Base-by-base conservation (phyloP, 2,329 filamentous ascomycete genomes). In the Corynespora cassiicola region DNA sequence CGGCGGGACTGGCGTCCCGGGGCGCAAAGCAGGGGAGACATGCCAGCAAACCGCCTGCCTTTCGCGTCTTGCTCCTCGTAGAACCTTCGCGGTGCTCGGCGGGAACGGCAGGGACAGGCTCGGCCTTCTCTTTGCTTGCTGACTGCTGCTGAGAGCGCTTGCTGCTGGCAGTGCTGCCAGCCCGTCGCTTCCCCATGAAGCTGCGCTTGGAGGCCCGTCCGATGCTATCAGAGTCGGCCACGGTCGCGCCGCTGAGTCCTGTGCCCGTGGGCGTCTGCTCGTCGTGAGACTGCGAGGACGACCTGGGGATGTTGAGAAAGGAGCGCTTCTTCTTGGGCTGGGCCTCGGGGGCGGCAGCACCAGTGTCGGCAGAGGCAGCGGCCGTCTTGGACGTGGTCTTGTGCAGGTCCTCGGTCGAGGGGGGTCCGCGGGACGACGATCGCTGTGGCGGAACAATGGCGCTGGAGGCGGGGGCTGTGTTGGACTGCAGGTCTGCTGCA, bases 1-100 rank as follows among this genome's bases (percentile, higher is more conserved):
- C 54, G 0, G 39, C 21, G 7, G 48, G 22, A 28, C 81, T 78
- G 11, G 77, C 76, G 48, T 80, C 76, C 47, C 85, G 83, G 32
- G 84, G 81, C 25, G 82, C 76, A 64, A 86, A 88, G 71, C 86
- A 89, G 44, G 78, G 82, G 42, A 89, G 74, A 37, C 88, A 77
- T 9, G 71, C 63, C 8, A 76, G 54, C 20, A 76, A 52, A 11
- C 63, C 61, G 10, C 65, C 62, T 23, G 70, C 70, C 56, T 72
- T 73, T 54, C 70, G 74, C 27, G 63, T 56, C 48, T 71, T 56
- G 42, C 64, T 68, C 42, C 71, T 48, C 50, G 56, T 61, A 30
- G 63, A 66, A 16, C 60, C 57, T 27, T 65, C 57, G 16, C 60
- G 61, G 37, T 60, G 56, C 19, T 60, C 50, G 16, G 58, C 39